These are phyloP conservation scores for Ophiocytium majus DNA, from an alignment of 352 stramenopile genomes.

Conservation along the genomic window DNA sequence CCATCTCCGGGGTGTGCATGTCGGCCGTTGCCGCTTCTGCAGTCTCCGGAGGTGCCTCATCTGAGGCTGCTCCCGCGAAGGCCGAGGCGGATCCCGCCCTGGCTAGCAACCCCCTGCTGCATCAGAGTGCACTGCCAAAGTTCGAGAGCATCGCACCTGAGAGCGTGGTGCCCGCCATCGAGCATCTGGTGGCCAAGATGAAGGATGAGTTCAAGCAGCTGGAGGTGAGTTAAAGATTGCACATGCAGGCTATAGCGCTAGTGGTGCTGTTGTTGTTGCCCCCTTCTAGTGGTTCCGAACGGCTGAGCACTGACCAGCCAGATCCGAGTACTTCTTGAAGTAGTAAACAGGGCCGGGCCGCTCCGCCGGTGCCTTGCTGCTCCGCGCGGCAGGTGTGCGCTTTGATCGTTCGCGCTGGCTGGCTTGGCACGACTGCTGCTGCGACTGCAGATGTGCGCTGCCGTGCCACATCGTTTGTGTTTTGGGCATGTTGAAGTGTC, in stretches of 20 bases:
- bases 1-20: not conserved
- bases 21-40: too few relatives aligned
- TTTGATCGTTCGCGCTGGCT: too few relatives aligned
- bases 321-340: not conserved
- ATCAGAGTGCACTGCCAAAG: slow-evolving; percentile 45
- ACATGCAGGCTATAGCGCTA: too few relatives aligned
- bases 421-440: too few relatives aligned
- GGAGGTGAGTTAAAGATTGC: too few relatives aligned
- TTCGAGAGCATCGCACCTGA: slow-evolving; percentile 50
- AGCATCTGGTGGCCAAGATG: slow-evolving; percentile 16
- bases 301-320: not conserved
- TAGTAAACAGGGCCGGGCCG: not conserved
- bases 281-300: not conserved
- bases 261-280: not conserved
- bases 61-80: too few relatives aligned
- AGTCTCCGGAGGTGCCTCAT: too few relatives aligned
- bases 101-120: slow-evolving; percentile 29
- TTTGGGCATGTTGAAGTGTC: too few relatives aligned
- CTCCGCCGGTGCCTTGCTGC: not conserved
- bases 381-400: too few relatives aligned
- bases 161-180: slow-evolving; percentile 25
- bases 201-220: slow-evolving; percentile 5
- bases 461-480: too few relatives aligned
- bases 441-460: too few relatives aligned
- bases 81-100: not conserved